Base-by-base conservation (phyloP, 148 eudicot species). In the Rhododendron mucronatum region DNA sequence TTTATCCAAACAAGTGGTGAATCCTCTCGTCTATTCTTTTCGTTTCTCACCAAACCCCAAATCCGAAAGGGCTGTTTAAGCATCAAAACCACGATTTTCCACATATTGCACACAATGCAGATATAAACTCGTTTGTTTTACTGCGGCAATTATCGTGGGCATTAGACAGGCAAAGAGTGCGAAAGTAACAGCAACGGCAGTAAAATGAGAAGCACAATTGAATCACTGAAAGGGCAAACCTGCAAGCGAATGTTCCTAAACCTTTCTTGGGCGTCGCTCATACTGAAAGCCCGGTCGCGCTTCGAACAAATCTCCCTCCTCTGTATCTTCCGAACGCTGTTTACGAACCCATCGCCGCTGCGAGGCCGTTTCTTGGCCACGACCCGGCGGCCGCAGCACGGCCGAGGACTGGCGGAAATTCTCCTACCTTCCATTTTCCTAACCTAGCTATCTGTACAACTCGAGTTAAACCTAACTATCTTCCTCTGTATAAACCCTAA, bases 261-360 rank as follows among this genome's bases (percentile, higher is more conserved):
- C 37, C 99, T 90, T 35, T 97, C 99, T 81, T 97, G 99, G 16
- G 98, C 98, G 88, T 95, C 93, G 87, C 93, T 95, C 94, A 93
- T 94, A 86, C 96, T 93, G 83, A 97, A 97, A 84, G 93, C 87
- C 30, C 99, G 95, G 82, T 91, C 94, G 9, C 98, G 92, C 83
- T 93, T 95, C 13, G 98, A 95, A 81, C 94, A 95, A 88, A 97
- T 95, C 94, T 97, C 99, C 83, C 99, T 91, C 87, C 98, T 91
- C 85, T 97, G 99, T 7, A 97, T 91, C 89, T 97, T 97, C 92
- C 90, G 93, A 0, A 97, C 98, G 53, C 99, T 97, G 82, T 97
- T 95, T 2, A 96, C 95, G 74, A 92, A 96, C 91, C 97, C 97
- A 90, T 96, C 98, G 7, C 93, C 91, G 16, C 93, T 86, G 30